Percentiles rank a stretch among this genome's conserved stretches.
Evolutionary conservation across 495 filamentous ascomycete genomes (phyloP).

Genomic region (Lasiosphaeris hirsuta): DNA sequence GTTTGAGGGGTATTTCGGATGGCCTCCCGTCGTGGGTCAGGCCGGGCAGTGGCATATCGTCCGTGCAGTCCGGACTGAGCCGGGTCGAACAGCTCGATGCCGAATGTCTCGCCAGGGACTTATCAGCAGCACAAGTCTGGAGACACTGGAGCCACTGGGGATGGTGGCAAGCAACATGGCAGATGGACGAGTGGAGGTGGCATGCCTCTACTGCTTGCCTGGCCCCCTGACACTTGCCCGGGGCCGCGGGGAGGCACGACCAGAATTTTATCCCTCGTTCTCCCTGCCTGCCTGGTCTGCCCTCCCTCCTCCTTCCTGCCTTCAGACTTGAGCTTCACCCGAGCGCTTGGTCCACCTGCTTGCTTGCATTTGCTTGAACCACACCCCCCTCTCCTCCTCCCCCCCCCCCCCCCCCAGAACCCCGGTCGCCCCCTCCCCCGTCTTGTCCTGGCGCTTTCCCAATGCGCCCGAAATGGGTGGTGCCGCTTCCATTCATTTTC

Average conservation of each 20-base stretch:
- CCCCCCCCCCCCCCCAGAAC: conserved; percentile 9
- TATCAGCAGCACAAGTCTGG: no score
- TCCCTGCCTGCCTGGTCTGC: background rate
- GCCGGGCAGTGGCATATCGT: conserved; percentile 2
- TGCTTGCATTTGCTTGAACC: conserved; percentile 29
- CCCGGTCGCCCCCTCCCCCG: conserved; percentile 17
- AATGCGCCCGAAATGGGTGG: conserved; percentile 24
- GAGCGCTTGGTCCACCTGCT: conserved; percentile 37
- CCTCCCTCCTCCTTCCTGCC: background rate
- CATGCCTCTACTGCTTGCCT: background rate
- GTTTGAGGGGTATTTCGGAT: conserved; percentile 13
- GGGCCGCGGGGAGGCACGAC: conserved; percentile 1
- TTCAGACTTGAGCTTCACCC: conserved; percentile 22
- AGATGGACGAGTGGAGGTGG: background rate
- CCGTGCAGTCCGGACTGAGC: conserved; percentile 16
- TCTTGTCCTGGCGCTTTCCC: conserved; percentile 27
- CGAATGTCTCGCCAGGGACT: background rate
- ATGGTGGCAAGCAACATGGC: background rate
- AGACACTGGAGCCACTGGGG: background rate
- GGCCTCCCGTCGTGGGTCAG: background rate
- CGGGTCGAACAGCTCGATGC: background rate
- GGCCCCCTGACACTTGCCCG: background rate
- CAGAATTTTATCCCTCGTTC: conserved; percentile 23
- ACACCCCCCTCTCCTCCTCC: conserved; percentile 21
- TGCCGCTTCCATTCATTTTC: conserved; percentile 29